phyloP scores from a whole-genome alignment of 176 grass and related monocot species.

The Pontederia crassipes region DNA sequence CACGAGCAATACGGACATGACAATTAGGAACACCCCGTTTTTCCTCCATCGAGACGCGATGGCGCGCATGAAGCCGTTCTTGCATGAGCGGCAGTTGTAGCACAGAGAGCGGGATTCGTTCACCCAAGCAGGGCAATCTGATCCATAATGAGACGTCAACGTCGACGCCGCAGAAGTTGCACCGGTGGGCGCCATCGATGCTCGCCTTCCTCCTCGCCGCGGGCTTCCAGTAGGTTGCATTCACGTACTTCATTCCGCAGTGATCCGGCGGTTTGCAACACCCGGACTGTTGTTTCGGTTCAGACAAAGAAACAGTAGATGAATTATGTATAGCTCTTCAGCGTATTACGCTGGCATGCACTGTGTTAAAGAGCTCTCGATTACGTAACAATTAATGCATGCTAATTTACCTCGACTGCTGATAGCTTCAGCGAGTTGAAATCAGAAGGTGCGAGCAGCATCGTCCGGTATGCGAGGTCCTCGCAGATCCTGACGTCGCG shows the following conservation, averaged over 20 bases:
- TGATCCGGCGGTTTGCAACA: slow-evolving; percentile 3
- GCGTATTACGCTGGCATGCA: neutral
- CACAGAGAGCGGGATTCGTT: neutral
- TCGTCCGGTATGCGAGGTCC: neutral
- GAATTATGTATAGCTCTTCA: too few relatives aligned
- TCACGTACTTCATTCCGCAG: slow-evolving; percentile 9
- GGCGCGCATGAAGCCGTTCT: neutral
- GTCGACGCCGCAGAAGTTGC: neutral
- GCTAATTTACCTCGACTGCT: neutral
- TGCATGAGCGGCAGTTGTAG: neutral
- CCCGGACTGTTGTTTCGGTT: neutral
- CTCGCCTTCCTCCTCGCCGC: neutral
- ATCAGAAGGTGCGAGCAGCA: neutral
- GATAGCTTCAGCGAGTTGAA: slow-evolving; percentile 1
- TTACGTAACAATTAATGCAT: too few relatives aligned
- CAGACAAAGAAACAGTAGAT: too few relatives aligned
- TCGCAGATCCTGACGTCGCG: neutral
- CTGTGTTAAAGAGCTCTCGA: too few relatives aligned
- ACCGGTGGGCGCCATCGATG: neutral
- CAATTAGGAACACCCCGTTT: neutral
- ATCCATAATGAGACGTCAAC: too few relatives aligned
- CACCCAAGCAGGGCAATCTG: neutral
- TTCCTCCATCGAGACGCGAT: neutral
- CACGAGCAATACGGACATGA: neutral
- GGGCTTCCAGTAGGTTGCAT: neutral